These are phyloP conservation scores for Yamadazyma buinensis DNA, from an alignment of 1,139 yeast species.

Conservation along the genomic window DNA sequence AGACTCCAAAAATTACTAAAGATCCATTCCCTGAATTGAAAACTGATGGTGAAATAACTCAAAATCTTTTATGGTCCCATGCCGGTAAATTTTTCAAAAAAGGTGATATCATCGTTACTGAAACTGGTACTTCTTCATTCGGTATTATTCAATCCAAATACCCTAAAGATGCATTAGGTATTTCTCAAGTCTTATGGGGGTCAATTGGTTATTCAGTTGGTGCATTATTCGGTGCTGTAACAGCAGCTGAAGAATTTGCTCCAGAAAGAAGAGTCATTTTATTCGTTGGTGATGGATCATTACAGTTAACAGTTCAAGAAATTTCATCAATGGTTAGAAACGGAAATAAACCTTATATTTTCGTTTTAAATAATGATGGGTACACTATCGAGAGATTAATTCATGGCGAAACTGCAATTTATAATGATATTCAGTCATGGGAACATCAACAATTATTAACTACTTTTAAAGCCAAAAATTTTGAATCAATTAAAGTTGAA, in stretches of 20 bases:
- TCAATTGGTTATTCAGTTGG: slow-evolving; percentile 88
- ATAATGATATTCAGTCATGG: slow-evolving; percentile 41
- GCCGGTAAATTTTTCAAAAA: slow-evolving; percentile 30
- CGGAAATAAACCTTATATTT: slow-evolving; percentile 29
- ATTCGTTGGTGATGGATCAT: slow-evolving; percentile 41
- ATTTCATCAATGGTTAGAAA: slow-evolving; percentile 36
- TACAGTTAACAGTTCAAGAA: slow-evolving; percentile 42
- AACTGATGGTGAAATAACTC: slow-evolving; percentile 19
- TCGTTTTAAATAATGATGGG: slow-evolving; percentile 38
- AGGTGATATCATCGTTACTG: slow-evolving; percentile 35
- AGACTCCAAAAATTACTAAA: slow-evolving; percentile 15
- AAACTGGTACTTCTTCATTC: slow-evolving; percentile 42
- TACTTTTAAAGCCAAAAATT: slow-evolving; percentile 27
- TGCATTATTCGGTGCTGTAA: slow-evolving; percentile 76
- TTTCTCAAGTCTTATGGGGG: slow-evolving; percentile 60
- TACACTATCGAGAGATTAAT: slow-evolving; percentile 39
- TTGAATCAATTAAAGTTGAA: slow-evolving; percentile 22
- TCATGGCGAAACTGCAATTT: slow-evolving; percentile 32
- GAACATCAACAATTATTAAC: slow-evolving; percentile 29
- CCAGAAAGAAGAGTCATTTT: slow-evolving; percentile 31
- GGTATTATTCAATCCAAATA: slow-evolving; percentile 37
- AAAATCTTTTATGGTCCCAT: slow-evolving; percentile 35
- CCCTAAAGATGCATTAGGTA: slow-evolving; percentile 34
- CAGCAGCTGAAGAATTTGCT: slow-evolving; percentile 39
- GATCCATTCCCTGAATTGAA: slow-evolving; percentile 15